Percentiles rank a stretch among this genome's conserved stretches.
These are phyloP conservation scores for Calonectria naviculata DNA, from an alignment of 2,329 filamentous ascomycete genomes.

Conservation along the genomic window DNA sequence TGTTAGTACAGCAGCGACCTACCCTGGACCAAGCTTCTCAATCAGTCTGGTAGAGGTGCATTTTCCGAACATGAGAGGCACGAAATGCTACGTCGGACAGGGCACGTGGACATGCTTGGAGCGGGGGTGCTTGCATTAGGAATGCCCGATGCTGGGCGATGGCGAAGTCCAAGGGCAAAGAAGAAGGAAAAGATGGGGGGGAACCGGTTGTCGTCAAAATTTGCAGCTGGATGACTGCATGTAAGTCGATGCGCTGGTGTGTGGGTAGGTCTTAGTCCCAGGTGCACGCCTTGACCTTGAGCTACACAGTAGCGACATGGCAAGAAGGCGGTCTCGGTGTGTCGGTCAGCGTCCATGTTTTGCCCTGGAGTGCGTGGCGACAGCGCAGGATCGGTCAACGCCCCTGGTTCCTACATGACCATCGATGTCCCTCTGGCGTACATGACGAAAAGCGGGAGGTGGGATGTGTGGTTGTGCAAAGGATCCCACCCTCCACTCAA, in stretches of 20 bases:
- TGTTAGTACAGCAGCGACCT: not conserved
- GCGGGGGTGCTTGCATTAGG: slow-evolving; percentile 15
- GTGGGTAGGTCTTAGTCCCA: not conserved
- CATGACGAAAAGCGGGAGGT: slow-evolving; percentile 3
- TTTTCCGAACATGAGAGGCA: not conserved
- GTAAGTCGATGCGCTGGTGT: not conserved
- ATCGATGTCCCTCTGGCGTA: slow-evolving; percentile 13
- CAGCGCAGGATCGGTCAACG: not conserved
- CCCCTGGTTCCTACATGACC: slow-evolving; percentile 16
- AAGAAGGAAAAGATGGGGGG: not conserved
- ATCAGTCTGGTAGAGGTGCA: not conserved
- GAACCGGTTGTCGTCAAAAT: not conserved
- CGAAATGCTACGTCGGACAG: slow-evolving; percentile 14
- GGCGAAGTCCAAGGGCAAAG: not conserved
- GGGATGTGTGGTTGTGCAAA: not conserved
- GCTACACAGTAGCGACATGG: not conserved
- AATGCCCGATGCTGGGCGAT: slow-evolving; percentile 15
- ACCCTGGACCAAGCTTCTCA: not conserved
- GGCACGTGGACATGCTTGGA: slow-evolving; percentile 11
- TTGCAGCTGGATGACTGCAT: slow-evolving; percentile 13
- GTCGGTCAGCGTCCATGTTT: slow-evolving; percentile 4
- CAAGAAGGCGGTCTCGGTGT: slow-evolving; percentile 14
- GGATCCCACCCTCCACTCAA: not conserved
- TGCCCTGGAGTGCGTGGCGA: not conserved
- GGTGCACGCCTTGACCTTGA: not conserved